Conservation (phyloP, 2,329 filamentous ascomycete genomes). For the Diaporthe batatas region DNA sequence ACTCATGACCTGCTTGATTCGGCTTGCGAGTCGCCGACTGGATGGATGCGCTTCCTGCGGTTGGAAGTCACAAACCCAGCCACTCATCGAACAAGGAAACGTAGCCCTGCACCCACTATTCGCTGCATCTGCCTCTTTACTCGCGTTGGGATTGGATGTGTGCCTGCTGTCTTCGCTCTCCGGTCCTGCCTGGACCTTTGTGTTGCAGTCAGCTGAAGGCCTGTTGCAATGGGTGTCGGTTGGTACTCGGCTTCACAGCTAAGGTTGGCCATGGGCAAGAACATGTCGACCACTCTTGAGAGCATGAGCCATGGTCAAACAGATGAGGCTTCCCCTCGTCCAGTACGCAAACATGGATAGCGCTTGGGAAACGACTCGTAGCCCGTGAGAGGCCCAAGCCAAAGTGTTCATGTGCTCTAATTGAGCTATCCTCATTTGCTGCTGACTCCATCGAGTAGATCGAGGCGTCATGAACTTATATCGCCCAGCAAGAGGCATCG, state of each 20-base stretch:
- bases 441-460: neutral
- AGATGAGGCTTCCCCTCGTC: neutral
- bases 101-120: constrained; percentile 13
- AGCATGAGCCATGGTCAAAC: neutral
- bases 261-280: neutral
- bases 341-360: neutral
- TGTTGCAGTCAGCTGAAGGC: constrained; percentile 17
- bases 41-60: constrained; percentile 37
- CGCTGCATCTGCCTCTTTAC: constrained; percentile 11
- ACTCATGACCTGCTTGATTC: constrained; percentile 38
- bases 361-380: neutral
- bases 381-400: neutral
- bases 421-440: neutral
- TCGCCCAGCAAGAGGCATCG: constrained; percentile 5
- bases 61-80: constrained; percentile 33
- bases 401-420: neutral
- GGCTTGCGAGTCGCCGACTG: constrained; percentile 34
- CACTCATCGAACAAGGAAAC: constrained; percentile 35
- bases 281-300: neutral
- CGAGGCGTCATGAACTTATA: neutral
- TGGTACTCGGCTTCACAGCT: neutral
- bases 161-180: neutral
- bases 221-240: neutral
- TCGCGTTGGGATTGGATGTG: neutral
- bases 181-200: neutral